A percentile compares a stretch with the other conserved stretches of the same genome.
Evolutionary conservation across 208 protist species (phyloP).

Genomic region (Trichomonas vaginalis): DNA sequence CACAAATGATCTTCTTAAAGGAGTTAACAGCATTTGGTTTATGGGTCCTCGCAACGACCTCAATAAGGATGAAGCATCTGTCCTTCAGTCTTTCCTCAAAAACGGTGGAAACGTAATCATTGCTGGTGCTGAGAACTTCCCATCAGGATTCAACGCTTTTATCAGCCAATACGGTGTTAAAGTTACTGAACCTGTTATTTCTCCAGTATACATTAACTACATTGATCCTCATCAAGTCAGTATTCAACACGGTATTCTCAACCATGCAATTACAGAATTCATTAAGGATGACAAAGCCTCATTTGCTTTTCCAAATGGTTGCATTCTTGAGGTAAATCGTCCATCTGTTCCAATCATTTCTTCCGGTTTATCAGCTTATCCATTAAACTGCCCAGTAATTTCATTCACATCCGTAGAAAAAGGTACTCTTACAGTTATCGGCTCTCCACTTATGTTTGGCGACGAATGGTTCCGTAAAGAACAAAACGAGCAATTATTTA

Average conservation of each 20-base stretch:
- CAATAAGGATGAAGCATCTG: background rate
- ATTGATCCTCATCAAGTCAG: background rate
- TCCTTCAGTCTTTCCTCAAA: background rate
- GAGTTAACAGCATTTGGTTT: background rate
- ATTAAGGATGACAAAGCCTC: background rate
- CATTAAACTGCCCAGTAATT: background rate
- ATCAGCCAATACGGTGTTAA: background rate
- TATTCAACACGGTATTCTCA: background rate
- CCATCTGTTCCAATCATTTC: background rate
- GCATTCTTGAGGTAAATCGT: background rate
- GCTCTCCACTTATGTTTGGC: background rate
- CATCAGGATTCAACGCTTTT: background rate
- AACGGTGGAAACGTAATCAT: background rate
- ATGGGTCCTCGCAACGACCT: background rate
- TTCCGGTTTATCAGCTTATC: background rate
- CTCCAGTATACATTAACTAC: background rate
- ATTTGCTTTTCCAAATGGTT: conserved; percentile 1
- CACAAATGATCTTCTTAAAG: background rate
- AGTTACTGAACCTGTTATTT: background rate
- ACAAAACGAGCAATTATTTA: background rate
- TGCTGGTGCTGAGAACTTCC: background rate
- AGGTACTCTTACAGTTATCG: background rate
- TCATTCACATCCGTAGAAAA: background rate
- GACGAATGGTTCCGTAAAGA: background rate
- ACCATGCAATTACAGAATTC: background rate